phyloP scores from a whole-genome alignment of 1,139 yeast species.

The Nakaseomyces nivariensis region DNA sequence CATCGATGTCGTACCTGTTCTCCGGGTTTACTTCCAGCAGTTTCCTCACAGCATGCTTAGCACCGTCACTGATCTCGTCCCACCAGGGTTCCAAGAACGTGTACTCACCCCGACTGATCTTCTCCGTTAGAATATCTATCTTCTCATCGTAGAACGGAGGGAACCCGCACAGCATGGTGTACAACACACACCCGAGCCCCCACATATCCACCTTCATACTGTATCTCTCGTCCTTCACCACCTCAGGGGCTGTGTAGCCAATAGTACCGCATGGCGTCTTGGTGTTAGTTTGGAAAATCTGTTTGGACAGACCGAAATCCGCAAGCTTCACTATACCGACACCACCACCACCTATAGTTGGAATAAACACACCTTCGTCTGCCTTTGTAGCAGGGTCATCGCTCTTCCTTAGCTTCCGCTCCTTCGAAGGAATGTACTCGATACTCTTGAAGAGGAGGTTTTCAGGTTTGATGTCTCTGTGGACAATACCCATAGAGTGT shows the following conservation, averaged over 20 bases:
- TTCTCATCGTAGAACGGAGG: constrained; percentile 94
- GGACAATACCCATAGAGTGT: constrained; percentile 82
- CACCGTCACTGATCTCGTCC: constrained; percentile 81
- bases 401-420: constrained; percentile 46
- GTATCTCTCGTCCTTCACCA: constrained; percentile 74
- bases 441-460: constrained; percentile 77
- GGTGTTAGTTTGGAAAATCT: constrained; percentile 56
- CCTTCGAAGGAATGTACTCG: constrained; percentile 45
- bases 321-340: constrained; percentile 81
- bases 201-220: constrained; percentile 91
- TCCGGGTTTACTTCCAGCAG: constrained; percentile 77
- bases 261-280: constrained; percentile 88
- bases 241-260: constrained; percentile 92
- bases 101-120: constrained; percentile 75
- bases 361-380: constrained; percentile 78
- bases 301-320: constrained; percentile 88
- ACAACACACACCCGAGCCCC: constrained; percentile 90
- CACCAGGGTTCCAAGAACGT: constrained; percentile 90
- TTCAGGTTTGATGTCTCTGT: constrained; percentile 92
- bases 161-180: constrained; percentile 85
- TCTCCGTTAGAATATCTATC: constrained; percentile 67
- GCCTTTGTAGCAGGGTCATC: constrained; percentile 62
- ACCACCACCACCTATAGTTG: constrained; percentile 82
- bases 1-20: constrained; percentile 65
- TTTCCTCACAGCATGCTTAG: constrained; percentile 66